phyloP scores from a whole-genome alignment of 1,284 basidiomycete genomes.

The Sphagnurus paluster region DNA sequence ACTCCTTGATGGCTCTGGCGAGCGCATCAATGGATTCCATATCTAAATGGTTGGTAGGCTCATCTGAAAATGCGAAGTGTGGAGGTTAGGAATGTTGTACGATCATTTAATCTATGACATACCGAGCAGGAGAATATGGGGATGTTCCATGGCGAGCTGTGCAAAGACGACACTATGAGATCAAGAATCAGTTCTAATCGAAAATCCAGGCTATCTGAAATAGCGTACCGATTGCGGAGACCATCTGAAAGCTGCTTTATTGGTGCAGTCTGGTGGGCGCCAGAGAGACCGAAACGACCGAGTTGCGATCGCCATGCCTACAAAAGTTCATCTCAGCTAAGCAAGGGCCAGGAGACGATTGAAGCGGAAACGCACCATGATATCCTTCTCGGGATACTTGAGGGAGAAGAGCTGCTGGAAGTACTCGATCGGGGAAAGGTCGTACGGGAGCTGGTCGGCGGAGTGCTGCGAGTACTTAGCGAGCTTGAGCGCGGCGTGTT shows the following conservation, averaged over 20 bases:
- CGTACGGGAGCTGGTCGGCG: slow-evolving; percentile 97
- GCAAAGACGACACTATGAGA: slow-evolving; percentile 82
- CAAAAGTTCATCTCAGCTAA: not conserved
- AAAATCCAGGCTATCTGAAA: not conserved
- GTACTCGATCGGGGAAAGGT: slow-evolving; percentile 92
- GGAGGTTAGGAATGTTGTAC: not conserved
- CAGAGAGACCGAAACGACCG: slow-evolving; percentile 94
- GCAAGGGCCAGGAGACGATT: slow-evolving; percentile 8
- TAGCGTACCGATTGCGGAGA: slow-evolving; percentile 81
- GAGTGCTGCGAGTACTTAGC: slow-evolving; percentile 99
- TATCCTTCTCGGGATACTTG: slow-evolving; percentile 95
- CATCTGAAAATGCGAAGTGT: slow-evolving; percentile 41
- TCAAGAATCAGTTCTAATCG: slow-evolving; percentile 5
- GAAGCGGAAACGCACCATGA: slow-evolving; percentile 42
- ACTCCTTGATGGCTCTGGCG: slow-evolving; percentile 93
- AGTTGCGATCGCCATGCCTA: slow-evolving; percentile 94
- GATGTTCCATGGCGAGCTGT: slow-evolving; percentile 92
- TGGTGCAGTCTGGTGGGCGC: slow-evolving; percentile 89
- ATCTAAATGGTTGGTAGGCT: slow-evolving; percentile 93
- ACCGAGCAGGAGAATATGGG: slow-evolving; percentile 86
- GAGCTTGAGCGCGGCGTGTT: slow-evolving; percentile 90
- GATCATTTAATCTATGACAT: not conserved
- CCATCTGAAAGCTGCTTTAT: slow-evolving; percentile 97
- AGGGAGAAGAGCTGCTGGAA: slow-evolving; percentile 79
- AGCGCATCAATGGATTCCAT: slow-evolving; percentile 97